Conservation (phyloP, 129 eudicot genomes). For the Gnaphalium uliginosum region DNA sequence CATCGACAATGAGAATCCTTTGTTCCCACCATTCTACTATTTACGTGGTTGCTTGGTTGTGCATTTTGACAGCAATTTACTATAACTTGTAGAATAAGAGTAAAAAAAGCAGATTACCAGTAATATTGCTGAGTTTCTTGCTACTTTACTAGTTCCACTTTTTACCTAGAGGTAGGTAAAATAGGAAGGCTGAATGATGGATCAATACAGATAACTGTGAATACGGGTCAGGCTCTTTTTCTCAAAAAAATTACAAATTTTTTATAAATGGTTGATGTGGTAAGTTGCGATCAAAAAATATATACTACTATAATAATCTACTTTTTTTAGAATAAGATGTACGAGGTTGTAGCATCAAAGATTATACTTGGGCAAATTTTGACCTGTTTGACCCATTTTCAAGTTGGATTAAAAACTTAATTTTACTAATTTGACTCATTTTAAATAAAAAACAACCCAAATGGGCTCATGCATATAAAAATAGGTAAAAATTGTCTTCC, state of each 20-base stretch:
- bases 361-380: neutral
- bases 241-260: too few species aligned
- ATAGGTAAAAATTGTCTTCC: too few species aligned
- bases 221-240: too few species aligned
- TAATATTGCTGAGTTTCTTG: neutral
- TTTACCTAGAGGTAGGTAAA: neutral
- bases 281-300: too few species aligned
- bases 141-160: neutral
- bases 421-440: neutral
- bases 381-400: neutral
- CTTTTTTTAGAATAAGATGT: neutral
- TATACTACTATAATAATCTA: too few species aligned
- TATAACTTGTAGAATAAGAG: neutral
- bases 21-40: neutral
- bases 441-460: neutral
- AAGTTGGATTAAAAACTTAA: neutral
- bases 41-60: neutral
- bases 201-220: neutral
- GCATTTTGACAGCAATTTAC: neutral
- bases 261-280: too few species aligned
- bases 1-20: conserved; percentile 12
- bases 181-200: neutral
- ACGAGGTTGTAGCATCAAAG: neutral
- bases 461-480: neutral
- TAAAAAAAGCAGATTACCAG: neutral